A percentile compares a stretch with the other conserved stretches of the same genome.
Evolutionary conservation across 257 asterid genomes (phyloP).

Genomic region (Fraxinus quadrangulata): DNA sequence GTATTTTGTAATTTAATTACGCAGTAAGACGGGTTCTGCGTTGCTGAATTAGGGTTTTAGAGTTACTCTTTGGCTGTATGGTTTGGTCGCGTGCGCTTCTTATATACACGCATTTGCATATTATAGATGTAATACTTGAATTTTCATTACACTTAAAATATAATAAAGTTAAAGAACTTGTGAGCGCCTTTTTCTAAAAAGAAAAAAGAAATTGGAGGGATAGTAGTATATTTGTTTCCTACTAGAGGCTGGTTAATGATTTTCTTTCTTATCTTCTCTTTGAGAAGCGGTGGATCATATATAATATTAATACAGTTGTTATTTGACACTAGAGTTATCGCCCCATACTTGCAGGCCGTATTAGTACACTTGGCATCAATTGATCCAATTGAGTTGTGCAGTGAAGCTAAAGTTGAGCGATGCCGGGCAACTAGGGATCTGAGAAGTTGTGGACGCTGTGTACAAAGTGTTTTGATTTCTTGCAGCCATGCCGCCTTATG

Average conservation of each 20-base stretch:
- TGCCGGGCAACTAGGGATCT: constrained; percentile 96
- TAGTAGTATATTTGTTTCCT: not conserved
- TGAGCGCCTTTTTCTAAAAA: not conserved
- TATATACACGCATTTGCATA: not conserved
- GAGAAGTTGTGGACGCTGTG: constrained; percentile 84
- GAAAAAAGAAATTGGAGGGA: not conserved
- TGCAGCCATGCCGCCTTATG: constrained; percentile 95
- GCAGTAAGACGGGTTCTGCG: not conserved
- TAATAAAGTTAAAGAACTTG: too few relatives aligned
- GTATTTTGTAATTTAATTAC: not conserved
- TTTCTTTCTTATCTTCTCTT: not conserved
- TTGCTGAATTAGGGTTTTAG: not conserved
- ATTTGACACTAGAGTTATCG: constrained; percentile 26
- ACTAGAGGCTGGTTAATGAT: not conserved
- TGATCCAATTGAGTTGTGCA: constrained; percentile 79
- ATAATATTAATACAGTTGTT: constrained; percentile 5
- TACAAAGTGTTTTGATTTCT: constrained; percentile 64
- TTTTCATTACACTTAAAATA: too few relatives aligned
- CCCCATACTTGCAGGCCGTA: constrained; percentile 56
- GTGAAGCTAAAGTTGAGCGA: constrained; percentile 90
- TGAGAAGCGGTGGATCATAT: constrained; percentile 6
- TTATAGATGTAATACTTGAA: not conserved
- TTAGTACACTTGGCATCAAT: constrained; percentile 71
- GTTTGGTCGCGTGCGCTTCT: not conserved
- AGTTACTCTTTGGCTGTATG: not conserved